These are phyloP conservation scores for Boletus smithii DNA, from an alignment of 1,284 basidiomycete species.

Conservation along the genomic window DNA sequence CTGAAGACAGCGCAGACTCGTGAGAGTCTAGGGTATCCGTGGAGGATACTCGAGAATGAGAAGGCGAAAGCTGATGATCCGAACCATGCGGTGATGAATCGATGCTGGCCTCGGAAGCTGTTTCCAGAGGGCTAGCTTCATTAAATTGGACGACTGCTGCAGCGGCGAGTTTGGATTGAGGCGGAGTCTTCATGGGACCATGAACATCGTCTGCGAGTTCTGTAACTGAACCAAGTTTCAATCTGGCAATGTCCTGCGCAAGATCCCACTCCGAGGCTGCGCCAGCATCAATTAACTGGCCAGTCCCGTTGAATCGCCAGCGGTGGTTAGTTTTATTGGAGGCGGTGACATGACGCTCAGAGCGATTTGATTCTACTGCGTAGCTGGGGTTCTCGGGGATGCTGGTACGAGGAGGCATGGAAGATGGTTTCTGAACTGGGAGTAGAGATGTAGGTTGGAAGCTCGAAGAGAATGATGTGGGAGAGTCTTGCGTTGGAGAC, in stretches of 20 bases:
- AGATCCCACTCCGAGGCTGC: conserved; percentile 62
- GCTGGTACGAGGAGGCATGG: conserved; percentile 49
- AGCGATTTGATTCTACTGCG: conserved; percentile 22
- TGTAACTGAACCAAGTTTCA: conserved; percentile 58
- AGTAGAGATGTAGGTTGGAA: conserved; percentile 32
- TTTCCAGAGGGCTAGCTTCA: conserved; percentile 68
- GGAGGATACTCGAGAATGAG: conserved; percentile 75
- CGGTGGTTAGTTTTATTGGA: conserved; percentile 40
- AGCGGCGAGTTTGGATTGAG: conserved; percentile 53
- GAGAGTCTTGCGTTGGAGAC: conserved; percentile 34
- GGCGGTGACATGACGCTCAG: conserved; percentile 31
- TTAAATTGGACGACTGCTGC: conserved; percentile 52
- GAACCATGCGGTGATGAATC: conserved; percentile 68
- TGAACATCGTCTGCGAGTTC: conserved; percentile 50
- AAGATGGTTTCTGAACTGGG: conserved; percentile 35
- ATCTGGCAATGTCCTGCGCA: conserved; percentile 65
- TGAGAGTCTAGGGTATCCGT: conserved; percentile 65
- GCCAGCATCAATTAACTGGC: conserved; percentile 58
- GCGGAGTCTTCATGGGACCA: conserved; percentile 57
- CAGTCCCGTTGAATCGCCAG: conserved; percentile 62
- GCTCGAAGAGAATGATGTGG: conserved; percentile 30
- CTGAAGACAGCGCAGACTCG: conserved; percentile 48
- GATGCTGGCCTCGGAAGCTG: conserved; percentile 63
- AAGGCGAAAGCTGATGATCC: conserved; percentile 58
- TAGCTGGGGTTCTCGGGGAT: conserved; percentile 26